phyloP scores from a whole-genome alignment of 768 basidiomycete species.

The Clitopilus passeckerianus region DNA sequence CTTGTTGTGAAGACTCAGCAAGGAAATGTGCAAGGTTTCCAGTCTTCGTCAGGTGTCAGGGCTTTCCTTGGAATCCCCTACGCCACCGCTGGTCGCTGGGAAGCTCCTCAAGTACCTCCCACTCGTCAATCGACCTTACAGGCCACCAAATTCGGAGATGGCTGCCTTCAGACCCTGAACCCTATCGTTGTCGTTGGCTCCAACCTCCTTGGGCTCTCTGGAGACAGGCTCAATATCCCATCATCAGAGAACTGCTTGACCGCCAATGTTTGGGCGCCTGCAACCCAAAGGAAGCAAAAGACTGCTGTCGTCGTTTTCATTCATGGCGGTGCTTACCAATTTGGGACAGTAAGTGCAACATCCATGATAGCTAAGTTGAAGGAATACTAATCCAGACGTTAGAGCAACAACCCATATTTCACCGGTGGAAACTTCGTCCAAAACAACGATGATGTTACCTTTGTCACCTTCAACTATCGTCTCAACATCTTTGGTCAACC shows the following conservation, averaged over 20 bases:
- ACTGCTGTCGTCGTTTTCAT: constrained; percentile 28
- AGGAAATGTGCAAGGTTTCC: constrained; percentile 20
- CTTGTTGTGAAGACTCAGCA: constrained; percentile 19
- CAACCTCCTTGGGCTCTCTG: constrained; percentile 14
- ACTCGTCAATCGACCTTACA: constrained; percentile 11
- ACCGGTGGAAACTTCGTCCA: constrained; percentile 23
- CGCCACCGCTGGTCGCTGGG: constrained; percentile 23
- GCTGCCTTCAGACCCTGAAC: constrained; percentile 18
- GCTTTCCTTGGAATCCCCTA: constrained; percentile 27
- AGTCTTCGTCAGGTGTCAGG: constrained; percentile 16
- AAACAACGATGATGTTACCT: constrained; percentile 23
- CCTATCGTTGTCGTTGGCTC: constrained; percentile 12
- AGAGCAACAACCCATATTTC: constrained; percentile 21
- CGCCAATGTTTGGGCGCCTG: constrained; percentile 30
- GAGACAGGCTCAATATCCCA: constrained; percentile 12
- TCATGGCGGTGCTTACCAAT: constrained; percentile 28
- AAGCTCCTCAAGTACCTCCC: constrained; percentile 17
- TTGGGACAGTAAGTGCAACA: constrained; percentile 20
- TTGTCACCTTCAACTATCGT: constrained; percentile 31
- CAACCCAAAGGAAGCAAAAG: constrained; percentile 17
- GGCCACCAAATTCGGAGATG: constrained; percentile 21
- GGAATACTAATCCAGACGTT: neutral
- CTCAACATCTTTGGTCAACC: constrained; percentile 31
- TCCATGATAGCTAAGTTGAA: neutral
- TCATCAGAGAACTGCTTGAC: constrained; percentile 26